Evolutionary conservation across 2,329 filamentous ascomycete genomes (phyloP).

Genomic region (Neofusicoccum umdonicola): DNA sequence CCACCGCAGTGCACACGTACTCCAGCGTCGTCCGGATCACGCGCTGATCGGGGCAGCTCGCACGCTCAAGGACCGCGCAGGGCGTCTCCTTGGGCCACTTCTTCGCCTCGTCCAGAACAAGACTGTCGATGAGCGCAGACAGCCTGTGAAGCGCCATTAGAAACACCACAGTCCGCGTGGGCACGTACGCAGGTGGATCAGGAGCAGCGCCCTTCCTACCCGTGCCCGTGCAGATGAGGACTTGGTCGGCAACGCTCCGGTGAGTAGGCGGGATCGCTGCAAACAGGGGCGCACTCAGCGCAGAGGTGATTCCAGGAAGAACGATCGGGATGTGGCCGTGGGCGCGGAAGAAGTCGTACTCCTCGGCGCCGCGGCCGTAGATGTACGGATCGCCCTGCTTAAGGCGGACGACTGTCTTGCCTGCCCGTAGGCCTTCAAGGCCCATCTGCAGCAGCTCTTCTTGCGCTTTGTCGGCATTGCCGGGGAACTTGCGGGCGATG

Average conservation of each 20-base stretch:
- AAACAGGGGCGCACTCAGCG: slow-evolving; percentile 82
- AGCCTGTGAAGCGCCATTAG: slow-evolving; percentile 93
- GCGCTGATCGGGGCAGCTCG: slow-evolving; percentile 89
- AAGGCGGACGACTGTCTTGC: slow-evolving; percentile 79
- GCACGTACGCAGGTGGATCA: slow-evolving; percentile 74
- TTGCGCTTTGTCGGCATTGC: slow-evolving; percentile 91
- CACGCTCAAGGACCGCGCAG: slow-evolving; percentile 89
- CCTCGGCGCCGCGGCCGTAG: slow-evolving; percentile 92
- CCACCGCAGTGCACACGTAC: slow-evolving; percentile 76
- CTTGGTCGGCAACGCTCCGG: slow-evolving; percentile 84
- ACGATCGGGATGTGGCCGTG: slow-evolving; percentile 71
- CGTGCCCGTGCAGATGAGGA: slow-evolving; percentile 94
- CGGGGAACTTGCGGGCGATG: slow-evolving; percentile 96
- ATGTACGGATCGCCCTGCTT: slow-evolving; percentile 98
- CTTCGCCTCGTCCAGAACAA: slow-evolving; percentile 42
- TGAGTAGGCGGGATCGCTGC: slow-evolving; percentile 86
- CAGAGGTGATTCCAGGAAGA: slow-evolving; percentile 86
- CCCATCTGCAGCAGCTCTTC: slow-evolving; percentile 82
- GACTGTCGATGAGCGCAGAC: slow-evolving; percentile 66
- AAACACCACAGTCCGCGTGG: slow-evolving; percentile 81
- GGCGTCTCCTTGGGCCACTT: slow-evolving; percentile 75
- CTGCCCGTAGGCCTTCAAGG: slow-evolving; percentile 64
- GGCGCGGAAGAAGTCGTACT: slow-evolving; percentile 77
- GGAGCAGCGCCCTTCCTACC: slow-evolving; percentile 84
- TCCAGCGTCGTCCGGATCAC: slow-evolving; percentile 85